Evolutionary conservation across 2,329 filamentous ascomycete genomes (phyloP).

Genomic region (Gnomoniopsis sp.): DNA sequence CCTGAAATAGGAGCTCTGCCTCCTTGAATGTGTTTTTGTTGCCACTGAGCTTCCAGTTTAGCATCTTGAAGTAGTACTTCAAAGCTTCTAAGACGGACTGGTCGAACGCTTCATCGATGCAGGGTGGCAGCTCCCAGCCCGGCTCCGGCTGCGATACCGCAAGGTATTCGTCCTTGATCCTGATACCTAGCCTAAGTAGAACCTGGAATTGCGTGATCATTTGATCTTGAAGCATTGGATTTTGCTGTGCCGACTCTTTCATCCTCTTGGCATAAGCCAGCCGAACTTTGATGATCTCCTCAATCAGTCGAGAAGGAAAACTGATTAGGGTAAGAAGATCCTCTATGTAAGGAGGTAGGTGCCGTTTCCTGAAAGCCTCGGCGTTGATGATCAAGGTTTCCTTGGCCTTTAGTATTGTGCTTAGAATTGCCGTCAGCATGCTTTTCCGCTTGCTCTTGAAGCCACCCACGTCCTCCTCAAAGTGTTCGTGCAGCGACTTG

Average conservation of each 20-base stretch:
- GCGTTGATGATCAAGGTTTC: conserved; percentile 84
- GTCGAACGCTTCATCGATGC: conserved; percentile 96
- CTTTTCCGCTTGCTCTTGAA: conserved; percentile 55
- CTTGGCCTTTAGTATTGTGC: conserved; percentile 91
- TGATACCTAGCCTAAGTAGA: conserved; percentile 82
- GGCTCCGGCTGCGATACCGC: conserved; percentile 80
- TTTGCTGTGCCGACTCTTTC: conserved; percentile 91
- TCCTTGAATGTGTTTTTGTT: conserved; percentile 99
- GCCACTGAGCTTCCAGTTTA: conserved; percentile 95
- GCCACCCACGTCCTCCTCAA: conserved; percentile 36
- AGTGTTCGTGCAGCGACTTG: conserved; percentile 81
- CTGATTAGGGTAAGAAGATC: conserved; percentile 95
- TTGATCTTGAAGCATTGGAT: conserved; percentile 90
- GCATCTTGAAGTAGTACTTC: conserved; percentile 97
- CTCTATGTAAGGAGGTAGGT: conserved; percentile 94
- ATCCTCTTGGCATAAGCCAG: conserved; percentile 91
- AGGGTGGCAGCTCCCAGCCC: conserved; percentile 93
- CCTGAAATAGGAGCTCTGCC: conserved; percentile 92
- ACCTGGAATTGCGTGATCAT: conserved; percentile 98
- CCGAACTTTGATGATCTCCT: conserved; percentile 92
- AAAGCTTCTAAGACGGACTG: conserved; percentile 86
- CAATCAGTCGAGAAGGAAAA: conserved; percentile 91
- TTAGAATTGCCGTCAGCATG: conserved; percentile 79
- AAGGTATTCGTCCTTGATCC: conserved; percentile 87
- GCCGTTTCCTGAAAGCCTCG: conserved; percentile 77